Evolutionary conservation across 257 asterid genomes (phyloP), one percentile per base, ranked within the genome.

Genomic region (Cinchona pubescens): DNA sequence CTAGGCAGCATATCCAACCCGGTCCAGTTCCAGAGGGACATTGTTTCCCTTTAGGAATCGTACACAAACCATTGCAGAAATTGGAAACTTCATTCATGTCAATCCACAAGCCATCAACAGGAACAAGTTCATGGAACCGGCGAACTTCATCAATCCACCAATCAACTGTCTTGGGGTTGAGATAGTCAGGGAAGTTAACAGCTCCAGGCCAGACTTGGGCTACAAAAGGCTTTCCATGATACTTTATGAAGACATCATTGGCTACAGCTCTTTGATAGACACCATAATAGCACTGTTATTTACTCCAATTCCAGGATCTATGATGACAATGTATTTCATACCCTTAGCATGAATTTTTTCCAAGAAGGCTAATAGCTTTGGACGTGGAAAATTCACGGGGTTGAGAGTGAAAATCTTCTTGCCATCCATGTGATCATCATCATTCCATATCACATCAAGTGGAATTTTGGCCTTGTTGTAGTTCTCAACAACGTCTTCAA

Each of bases 171-270:
- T 81, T 86, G 0, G 99, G 99, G 86, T 91, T 95, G 5, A 95
- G 94, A 75, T 83, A 92, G 58, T 95, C 99, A 0, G 99, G 99
- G 87, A 92, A 92, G 82, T 92, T 84, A 27, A 95, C 97, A 0
- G 98, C 93, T 27, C 99, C 99, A 0, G 98, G 98, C 99, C 99
- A 92, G 19, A 95, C 99, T 73, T 91, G 96, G n/a, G 92, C 99
- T 10, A 92, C 69, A 74, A 77, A 95, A 11, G 99, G 98, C 83
- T 88, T 79, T 45, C 88, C 92, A 13, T 82, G 73, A 67, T 92
- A 92, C 67, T 95, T 95, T 74, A 95, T 92, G 87, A 95, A 95
- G 69, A 91, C 97, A 30, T 95, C 99, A 3, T 90, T 84, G 25
- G 88, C 92, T 4, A 90, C 27, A 61, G 83, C 99, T 64, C 99